phyloP scores from a whole-genome alignment of 140 eudicot species.

The Anethum foeniculum region DNA sequence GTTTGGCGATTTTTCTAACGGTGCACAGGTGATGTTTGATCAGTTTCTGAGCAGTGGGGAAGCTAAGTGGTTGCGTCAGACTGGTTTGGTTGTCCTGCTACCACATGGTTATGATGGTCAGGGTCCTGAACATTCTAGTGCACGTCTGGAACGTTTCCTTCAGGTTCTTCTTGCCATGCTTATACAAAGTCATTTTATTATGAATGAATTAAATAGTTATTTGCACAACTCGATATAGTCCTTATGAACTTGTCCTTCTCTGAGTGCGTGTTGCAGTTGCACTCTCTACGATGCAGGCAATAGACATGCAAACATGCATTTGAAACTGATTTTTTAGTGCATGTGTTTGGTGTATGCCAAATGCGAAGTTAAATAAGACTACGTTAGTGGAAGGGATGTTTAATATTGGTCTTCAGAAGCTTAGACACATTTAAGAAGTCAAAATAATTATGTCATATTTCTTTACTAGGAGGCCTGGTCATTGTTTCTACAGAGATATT shows the following conservation, averaged over 20 bases:
- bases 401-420: neutral
- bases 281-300: neutral
- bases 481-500: neutral
- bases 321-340: neutral
- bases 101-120: slow-evolving; percentile 99
- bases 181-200: neutral
- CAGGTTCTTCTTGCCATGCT: slow-evolving; percentile 39
- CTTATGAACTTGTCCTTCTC: neutral
- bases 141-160: slow-evolving; percentile 80
- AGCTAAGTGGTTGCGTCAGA: slow-evolving; percentile 90
- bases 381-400: neutral
- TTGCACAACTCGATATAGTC: neutral
- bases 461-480: neutral
- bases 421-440: neutral
- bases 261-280: neutral
- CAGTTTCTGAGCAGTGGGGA: slow-evolving; percentile 95
- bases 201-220: neutral
- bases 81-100: slow-evolving; percentile 72
- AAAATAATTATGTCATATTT: neutral
- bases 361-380: neutral
- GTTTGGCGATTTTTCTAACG: slow-evolving; percentile 90
- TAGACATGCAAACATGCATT: neutral
- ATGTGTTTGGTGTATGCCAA: neutral
- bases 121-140: slow-evolving; percentile 96
- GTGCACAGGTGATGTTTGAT: slow-evolving; percentile 92